Evolutionary conservation across 1,284 basidiomycete genomes (phyloP).

Genomic region (Mrakiaceae sp.): DNA sequence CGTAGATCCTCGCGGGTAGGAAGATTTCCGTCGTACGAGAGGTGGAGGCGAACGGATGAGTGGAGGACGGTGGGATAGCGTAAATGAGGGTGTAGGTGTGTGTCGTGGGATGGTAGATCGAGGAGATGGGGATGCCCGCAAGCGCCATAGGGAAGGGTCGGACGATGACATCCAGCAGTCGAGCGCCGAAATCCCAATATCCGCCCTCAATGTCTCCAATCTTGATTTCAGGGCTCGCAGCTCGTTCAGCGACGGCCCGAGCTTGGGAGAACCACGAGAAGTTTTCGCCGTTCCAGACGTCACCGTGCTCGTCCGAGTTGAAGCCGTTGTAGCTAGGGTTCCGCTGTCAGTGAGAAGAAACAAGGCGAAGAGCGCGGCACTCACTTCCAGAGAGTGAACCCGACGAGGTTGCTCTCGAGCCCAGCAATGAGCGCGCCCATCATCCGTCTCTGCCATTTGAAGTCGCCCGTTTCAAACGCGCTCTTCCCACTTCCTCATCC

Average conservation of each 20-base stretch:
- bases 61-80: slow-evolving; percentile 19
- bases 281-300: slow-evolving; percentile 92
- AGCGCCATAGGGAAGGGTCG: slow-evolving; percentile 34
- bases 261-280: slow-evolving; percentile 78
- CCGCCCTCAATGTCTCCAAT: slow-evolving; percentile 24
- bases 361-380: slow-evolving; percentile 28
- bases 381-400: slow-evolving; percentile 52
- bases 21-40: slow-evolving; percentile 65
- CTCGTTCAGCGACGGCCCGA: slow-evolving; percentile 36
- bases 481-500: slow-evolving; percentile 46
- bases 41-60: slow-evolving; percentile 32
- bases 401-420: slow-evolving; percentile 57
- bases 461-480: slow-evolving; percentile 63
- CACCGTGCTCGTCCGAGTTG: slow-evolving; percentile 67
- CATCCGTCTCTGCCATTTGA: slow-evolving; percentile 68
- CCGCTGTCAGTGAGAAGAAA: neutral
- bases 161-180: slow-evolving; percentile 66
- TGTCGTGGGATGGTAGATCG: slow-evolving; percentile 24
- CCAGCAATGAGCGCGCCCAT: slow-evolving; percentile 78
- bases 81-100: slow-evolving; percentile 25
- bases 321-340: slow-evolving; percentile 74
- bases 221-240: slow-evolving; percentile 34
- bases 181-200: slow-evolving; percentile 55
- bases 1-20: slow-evolving; percentile 42
- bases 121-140: slow-evolving; percentile 28